Percentiles rank a stretch among this genome's conserved stretches.
These are phyloP conservation scores for Stagonosporopsis vannaccii DNA, from an alignment of 2,329 filamentous ascomycete species.

Conservation along the genomic window DNA sequence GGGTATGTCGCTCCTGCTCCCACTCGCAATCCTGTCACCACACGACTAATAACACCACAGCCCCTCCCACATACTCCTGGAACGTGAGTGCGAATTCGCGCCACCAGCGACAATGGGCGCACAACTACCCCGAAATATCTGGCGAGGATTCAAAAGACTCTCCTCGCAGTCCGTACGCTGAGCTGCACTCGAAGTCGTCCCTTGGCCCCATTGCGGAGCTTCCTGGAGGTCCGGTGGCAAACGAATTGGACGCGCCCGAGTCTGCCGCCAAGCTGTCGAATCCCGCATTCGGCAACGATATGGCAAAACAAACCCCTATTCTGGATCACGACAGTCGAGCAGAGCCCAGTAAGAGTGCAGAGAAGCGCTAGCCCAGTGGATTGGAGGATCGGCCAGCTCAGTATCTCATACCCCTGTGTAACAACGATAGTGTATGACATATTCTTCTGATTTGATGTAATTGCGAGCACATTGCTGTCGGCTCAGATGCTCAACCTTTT, in stretches of 20 bases:
- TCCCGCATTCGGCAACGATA: not conserved
- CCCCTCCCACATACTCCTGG: constrained; percentile 13
- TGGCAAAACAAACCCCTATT: not conserved
- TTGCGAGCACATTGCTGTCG: too few relatives aligned
- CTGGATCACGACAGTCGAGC: not conserved
- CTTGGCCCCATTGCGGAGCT: constrained; percentile 8
- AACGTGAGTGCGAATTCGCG: not conserved
- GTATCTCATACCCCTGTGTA: not conserved
- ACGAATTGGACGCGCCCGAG: constrained; percentile 9
- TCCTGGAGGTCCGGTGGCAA: not conserved
- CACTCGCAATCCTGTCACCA: not conserved
- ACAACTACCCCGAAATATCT: constrained; percentile 1
- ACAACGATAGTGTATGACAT: too few relatives aligned
- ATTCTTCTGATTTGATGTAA: too few relatives aligned
- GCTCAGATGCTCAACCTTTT: too few relatives aligned
- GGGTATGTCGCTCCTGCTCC: not conserved
- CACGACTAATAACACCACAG: not conserved
- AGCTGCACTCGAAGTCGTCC: constrained; percentile 9
- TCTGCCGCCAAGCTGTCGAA: not conserved
- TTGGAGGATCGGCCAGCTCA: not conserved
- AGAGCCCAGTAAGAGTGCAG: not conserved
- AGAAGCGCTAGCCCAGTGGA: not conserved
- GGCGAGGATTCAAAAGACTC: constrained; percentile 6
- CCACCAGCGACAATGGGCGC: not conserved
- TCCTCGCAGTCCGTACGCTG: constrained; percentile 1